Base-by-base conservation (phyloP, 2,329 filamentous ascomycete species). In the Cordyceps militaris region DNA sequence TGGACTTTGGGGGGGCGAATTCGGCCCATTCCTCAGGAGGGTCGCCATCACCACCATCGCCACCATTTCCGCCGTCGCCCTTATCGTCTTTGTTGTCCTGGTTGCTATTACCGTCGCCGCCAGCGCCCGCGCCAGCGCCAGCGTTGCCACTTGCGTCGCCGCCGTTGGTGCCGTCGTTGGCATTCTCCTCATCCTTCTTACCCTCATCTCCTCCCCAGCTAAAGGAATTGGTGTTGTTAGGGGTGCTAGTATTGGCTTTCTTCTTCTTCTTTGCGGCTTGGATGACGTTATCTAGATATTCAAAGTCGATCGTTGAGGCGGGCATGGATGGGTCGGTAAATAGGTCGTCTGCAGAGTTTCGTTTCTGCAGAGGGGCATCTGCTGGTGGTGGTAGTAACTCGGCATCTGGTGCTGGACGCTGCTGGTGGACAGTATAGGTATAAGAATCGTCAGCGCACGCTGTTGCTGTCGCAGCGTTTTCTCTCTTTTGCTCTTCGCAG, bases 21-120 rank as follows among this genome's bases (percentile, higher is more conserved):
- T 59, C 60, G 13, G 61, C 66, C 69, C 66, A 71, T 21, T 71
- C 69, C 43, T 73, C 70, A 50, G 69, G 70, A 26, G 62, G 62
- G n/a, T 70, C 72, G 19, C 24, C 47, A 23, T 46, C 34, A 72
- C 72, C 42, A 72, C 73, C n/a, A 66, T 32, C 28, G 28, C 28
- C 28, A 10, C 28, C 28, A 10, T 42, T 21, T 19, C 72, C 9
- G 63, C 62, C 65, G 57, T 61, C 61, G 47, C 56, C 62, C 47
- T 36, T 60, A 51, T 46, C 58, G 48, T 61, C 61, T 49, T 59
- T 60, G 38, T 59, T 58, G 26, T 48, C 62, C 49, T 36, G 59
- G 51, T 32, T 59, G 50, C 61, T 60, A 36, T 59, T 59, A 28
- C 55, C 62, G 32, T 63, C 61, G 19, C 63, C 63, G 30, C 63